Conservation (phyloP, 306 rosid species). For the Fagus sylvatica region DNA sequence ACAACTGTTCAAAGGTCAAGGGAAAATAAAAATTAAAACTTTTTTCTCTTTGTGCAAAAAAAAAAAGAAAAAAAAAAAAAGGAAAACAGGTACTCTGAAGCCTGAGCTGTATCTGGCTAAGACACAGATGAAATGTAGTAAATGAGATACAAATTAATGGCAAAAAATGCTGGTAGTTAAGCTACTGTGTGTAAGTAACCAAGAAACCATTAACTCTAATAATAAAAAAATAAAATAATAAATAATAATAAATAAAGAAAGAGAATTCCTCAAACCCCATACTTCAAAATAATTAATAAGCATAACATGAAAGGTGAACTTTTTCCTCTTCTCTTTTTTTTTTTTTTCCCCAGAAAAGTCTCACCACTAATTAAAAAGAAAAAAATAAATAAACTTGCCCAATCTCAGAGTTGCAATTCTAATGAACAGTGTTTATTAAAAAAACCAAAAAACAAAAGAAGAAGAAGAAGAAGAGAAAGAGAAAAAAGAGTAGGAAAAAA, state of each 20-base stretch:
- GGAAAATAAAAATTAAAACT: not conserved
- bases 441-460: not conserved
- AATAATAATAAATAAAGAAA: too few relatives aligned
- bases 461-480: conserved; percentile 7
- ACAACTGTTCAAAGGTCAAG: conserved; percentile 57
- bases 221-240: too few relatives aligned
- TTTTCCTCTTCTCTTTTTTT: not conserved
- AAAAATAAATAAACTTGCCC: not conserved
- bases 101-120: not conserved
- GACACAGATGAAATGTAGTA: conserved; percentile 4
- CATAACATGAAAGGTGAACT: not conserved
- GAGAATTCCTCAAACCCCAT: not conserved
- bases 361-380: not conserved
- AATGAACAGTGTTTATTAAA: not conserved
- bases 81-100: not conserved
- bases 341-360: not conserved
- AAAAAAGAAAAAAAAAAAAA: not conserved
- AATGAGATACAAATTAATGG: not conserved
- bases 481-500: not conserved
- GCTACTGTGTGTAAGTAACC: not conserved
- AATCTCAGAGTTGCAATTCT: not conserved
- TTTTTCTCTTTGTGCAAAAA: not conserved
- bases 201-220: not conserved
- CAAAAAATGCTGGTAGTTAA: not conserved
- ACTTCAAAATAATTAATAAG: not conserved